Conservation (phyloP, 768 basidiomycete genomes). For the Pulveroboletus ravenelii region DNA sequence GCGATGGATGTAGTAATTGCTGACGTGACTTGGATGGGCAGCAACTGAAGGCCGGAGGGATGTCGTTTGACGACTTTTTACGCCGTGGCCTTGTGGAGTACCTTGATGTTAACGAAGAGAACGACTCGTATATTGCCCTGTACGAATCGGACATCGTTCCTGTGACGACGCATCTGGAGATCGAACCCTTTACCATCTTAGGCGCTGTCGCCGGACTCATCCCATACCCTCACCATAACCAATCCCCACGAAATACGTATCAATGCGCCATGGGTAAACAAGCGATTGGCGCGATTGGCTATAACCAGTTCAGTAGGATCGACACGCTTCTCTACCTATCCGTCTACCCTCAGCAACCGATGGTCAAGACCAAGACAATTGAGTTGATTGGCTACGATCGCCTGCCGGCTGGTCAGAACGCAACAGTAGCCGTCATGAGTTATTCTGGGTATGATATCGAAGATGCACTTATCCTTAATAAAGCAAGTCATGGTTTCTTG, state of each 20-base stretch:
- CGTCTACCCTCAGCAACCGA: slow-evolving; percentile 97
- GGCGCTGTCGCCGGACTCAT: slow-evolving; percentile 98
- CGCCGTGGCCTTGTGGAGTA: slow-evolving; percentile 92
- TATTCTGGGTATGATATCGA: slow-evolving; percentile 99
- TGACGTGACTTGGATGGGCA: slow-evolving; percentile 29
- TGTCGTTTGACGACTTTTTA: slow-evolving; percentile 93
- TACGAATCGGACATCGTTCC: slow-evolving; percentile 84
- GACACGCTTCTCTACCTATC: slow-evolving; percentile 97
- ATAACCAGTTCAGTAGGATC: slow-evolving; percentile 96
- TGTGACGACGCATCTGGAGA: slow-evolving; percentile 91
- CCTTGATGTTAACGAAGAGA: slow-evolving; percentile 98
- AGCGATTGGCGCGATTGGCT: slow-evolving; percentile 97
- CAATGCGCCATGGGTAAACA: slow-evolving; percentile 99
- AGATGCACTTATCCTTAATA: slow-evolving; percentile 95
- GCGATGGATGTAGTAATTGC: neutral
- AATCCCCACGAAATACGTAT: slow-evolving; percentile 98
- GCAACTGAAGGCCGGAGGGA: slow-evolving; percentile 73
- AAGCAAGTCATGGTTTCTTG: slow-evolving; percentile 39
- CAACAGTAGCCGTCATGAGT: slow-evolving; percentile 98
- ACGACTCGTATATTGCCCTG: slow-evolving; percentile 92
- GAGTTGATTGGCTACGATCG: slow-evolving; percentile 95
- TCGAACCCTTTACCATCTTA: slow-evolving; percentile 96
- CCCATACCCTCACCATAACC: slow-evolving; percentile 99
- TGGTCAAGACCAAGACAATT: slow-evolving; percentile 99
- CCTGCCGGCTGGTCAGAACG: slow-evolving; percentile 96